Percentiles rank a stretch among this genome's conserved stretches.
These are phyloP conservation scores for Calonectria crousiana DNA, from an alignment of 2,329 filamentous ascomycete species.

Conservation along the genomic window DNA sequence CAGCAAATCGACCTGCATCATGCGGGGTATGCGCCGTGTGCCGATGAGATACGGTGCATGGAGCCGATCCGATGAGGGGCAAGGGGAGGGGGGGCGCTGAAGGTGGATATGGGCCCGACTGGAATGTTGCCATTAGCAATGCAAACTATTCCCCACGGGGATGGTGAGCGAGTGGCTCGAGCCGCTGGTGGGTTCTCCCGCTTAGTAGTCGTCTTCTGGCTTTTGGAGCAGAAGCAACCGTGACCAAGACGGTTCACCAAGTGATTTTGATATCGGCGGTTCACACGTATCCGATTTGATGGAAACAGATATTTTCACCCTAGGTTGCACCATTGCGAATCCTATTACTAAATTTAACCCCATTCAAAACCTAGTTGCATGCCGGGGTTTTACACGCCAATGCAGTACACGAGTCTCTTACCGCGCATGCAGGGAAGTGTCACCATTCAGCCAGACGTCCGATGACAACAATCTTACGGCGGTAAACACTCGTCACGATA, in stretches of 20 bases:
- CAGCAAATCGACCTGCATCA: neutral
- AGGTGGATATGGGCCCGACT: neutral
- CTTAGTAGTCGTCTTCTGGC: no score
- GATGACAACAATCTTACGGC: neutral
- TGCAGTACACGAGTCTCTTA: neutral
- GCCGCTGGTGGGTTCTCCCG: neutral
- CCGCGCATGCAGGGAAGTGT: neutral
- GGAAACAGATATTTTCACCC: neutral
- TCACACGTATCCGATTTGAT: neutral
- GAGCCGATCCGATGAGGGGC: neutral
- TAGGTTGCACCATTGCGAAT: neutral
- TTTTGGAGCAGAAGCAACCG: neutral
- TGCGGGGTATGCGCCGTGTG: conserved; percentile 6
- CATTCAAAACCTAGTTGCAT: neutral
- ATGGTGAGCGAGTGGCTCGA: neutral
- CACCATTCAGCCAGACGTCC: neutral
- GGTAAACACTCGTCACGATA: neutral
- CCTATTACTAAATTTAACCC: neutral
- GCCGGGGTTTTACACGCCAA: neutral
- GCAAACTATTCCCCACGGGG: neutral
- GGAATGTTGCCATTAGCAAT: neutral
- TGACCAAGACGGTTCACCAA: neutral
- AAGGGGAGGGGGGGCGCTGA: neutral
- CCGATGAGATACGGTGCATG: conserved; percentile 3
- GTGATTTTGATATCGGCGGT: neutral